Evolutionary conservation across 1,139 yeast species (phyloP).

Genomic region (Pichia sp.): DNA sequence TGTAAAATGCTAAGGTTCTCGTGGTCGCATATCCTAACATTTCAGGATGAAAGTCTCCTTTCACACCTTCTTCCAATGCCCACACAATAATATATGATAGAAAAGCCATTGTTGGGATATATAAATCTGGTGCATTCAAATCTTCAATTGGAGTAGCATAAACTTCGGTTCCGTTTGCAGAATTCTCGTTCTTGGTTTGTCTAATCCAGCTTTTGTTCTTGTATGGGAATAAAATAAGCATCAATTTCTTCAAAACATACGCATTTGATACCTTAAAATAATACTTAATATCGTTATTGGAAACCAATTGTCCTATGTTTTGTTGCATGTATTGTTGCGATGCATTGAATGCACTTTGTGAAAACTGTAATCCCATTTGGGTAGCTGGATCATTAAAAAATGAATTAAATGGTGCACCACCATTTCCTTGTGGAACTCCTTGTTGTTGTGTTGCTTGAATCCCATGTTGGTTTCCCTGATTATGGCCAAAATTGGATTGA

Average conservation of each 20-base stretch:
- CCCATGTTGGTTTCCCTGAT: neutral
- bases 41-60: conserved; percentile 91
- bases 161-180: conserved; percentile 35
- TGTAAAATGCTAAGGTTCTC: conserved; percentile 76
- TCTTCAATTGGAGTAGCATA: conserved; percentile 77
- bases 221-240: conserved; percentile 80
- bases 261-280: conserved; percentile 90
- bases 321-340: conserved; percentile 70
- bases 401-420: conserved; percentile 24
- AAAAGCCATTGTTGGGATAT: conserved; percentile 90
- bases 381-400: conserved; percentile 77
- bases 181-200: conserved; percentile 32
- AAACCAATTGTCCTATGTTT: conserved; percentile 52
- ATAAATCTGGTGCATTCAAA: conserved; percentile 92
- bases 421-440: neutral
- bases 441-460: neutral
- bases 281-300: conserved; percentile 56
- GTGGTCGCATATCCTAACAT: conserved; percentile 87
- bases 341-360: conserved; percentile 71
- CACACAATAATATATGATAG: conserved; percentile 81
- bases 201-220: conserved; percentile 75
- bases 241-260: conserved; percentile 71
- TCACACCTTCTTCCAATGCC: conserved; percentile 81
- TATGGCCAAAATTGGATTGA: neutral
- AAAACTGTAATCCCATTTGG: conserved; percentile 82